Percentiles rank a stretch among this genome's conserved stretches.
phyloP scores from a whole-genome alignment of 225 moss, liverwort and hornwort genomes.

The Thuidium tamariscinum region DNA sequence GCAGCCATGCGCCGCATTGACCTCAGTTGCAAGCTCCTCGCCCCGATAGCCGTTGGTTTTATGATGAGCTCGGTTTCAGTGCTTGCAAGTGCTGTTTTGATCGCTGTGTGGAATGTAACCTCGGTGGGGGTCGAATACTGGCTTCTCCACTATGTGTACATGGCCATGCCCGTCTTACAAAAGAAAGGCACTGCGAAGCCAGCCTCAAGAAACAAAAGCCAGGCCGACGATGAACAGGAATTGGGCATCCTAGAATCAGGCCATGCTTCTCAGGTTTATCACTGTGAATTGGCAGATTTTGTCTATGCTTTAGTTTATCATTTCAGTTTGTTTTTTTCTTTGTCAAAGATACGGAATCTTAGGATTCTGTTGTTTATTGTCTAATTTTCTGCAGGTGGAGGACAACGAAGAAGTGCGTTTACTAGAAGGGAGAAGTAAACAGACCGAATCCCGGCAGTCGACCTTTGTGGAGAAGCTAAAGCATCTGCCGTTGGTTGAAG shows the following conservation, averaged over 20 bases:
- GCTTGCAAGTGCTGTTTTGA: constrained; percentile 53
- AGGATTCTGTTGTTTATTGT: not conserved
- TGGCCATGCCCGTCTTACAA: constrained; percentile 50
- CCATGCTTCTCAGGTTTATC: not conserved
- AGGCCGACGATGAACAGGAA: constrained; percentile 8
- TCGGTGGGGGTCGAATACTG: constrained; percentile 77
- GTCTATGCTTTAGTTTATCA: not conserved
- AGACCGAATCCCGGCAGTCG: not conserved
- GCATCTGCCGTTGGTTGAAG: constrained; percentile 37
- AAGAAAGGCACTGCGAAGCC: not conserved
- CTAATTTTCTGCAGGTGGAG: constrained; percentile 18
- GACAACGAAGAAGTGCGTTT: constrained; percentile 4
- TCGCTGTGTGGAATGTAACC: constrained; percentile 62
- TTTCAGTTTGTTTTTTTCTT: not conserved
- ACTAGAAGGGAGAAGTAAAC: not conserved
- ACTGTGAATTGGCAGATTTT: not conserved
- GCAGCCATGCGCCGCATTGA: constrained; percentile 92
- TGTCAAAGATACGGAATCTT: not conserved
- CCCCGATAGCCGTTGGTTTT: constrained; percentile 71
- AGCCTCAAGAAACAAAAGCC: not conserved
- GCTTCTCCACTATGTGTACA: constrained; percentile 66
- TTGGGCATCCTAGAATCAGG: not conserved
- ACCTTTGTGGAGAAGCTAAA: constrained; percentile 28
- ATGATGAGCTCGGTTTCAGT: constrained; percentile 74
- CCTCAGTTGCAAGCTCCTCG: constrained; percentile 79